Evolutionary conservation across 352 stramenopile species (phyloP), one percentile per base, ranked within the genome.

Genomic region (Phytophthora crassamura): DNA sequence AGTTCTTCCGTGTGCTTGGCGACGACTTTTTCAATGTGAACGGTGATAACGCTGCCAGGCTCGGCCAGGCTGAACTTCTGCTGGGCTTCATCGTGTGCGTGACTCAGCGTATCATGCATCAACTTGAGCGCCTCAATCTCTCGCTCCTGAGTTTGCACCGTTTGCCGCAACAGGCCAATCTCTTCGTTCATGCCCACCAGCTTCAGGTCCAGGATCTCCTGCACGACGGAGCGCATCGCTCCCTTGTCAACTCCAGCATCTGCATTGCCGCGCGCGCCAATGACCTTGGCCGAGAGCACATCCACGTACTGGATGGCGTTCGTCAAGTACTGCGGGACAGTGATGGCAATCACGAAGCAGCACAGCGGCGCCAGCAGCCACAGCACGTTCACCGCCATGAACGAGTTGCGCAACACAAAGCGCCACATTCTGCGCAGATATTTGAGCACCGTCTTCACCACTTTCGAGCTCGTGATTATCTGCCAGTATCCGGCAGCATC

Each of bases 161-260:
- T 88, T 53, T 84, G 73, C 8, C 76, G 81, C 15, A 93, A 22
- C 22, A 72, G 28, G 14, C 51, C 46, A 1, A 93, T 75, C 45
- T 93, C 73, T 14, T 86, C 72, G 15, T 76, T 79, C 69, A 93
- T 75, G 0, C 70, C 59, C 22, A 80, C 73, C 11, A 93, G 49
- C 59, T 89, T 88, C 41, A 88, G 72, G 40, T 91, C 82, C 9
- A 93, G 64, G 9, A 93, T 84, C 34, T 91, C 82, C 36, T 90
- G 75, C 28, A 93, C 72, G 5, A 89, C 75, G 1, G 74, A 80
- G 3, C 72, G 72, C 77, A 93, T 89, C 16, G 80, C 74, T 16
- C 78, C 77, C 14, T 82, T 84, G 35, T 91, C 81, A 10, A 81
- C 66, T 30, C 60, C 68, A 42, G 70, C 32, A 43, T 60, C 58